Percentiles rank a stretch among this genome's conserved stretches.
Conservation (phyloP, 2,329 filamentous ascomycete genomes). For the Triangularia verruculosa region DNA sequence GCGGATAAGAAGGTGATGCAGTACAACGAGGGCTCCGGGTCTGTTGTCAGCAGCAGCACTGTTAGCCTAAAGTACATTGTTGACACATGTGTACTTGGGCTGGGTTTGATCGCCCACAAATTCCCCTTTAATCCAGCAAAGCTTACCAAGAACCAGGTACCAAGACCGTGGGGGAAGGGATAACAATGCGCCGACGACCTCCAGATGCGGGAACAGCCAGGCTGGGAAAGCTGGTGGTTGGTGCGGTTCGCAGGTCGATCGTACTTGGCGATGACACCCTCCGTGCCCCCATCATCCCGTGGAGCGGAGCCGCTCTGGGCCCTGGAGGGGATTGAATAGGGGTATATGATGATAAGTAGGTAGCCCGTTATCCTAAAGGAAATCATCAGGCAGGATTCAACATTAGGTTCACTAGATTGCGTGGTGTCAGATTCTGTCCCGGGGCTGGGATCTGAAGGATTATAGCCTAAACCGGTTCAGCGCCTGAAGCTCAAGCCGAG, state of each 20-base stretch:
- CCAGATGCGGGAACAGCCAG: neutral
- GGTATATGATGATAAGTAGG: neutral
- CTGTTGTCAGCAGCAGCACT: neutral
- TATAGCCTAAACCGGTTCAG: conserved; percentile 14
- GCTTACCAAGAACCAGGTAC: neutral
- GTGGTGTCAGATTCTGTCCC: conserved; percentile 2
- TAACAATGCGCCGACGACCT: neutral
- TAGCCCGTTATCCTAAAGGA: neutral
- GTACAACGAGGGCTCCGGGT: neutral
- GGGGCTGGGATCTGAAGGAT: conserved; percentile 1
- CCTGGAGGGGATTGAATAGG: neutral
- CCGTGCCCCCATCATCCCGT: neutral
- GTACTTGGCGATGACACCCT: neutral
- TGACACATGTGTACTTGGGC: neutral
- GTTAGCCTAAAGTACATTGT: neutral
- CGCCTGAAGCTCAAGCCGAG: conserved; percentile 1
- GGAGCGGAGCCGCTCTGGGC: neutral
- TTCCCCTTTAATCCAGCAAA: neutral
- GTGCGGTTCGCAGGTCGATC: neutral
- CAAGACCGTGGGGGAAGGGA: neutral
- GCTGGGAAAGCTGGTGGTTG: neutral
- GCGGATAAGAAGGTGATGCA: neutral
- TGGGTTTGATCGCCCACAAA: neutral
- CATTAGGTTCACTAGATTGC: neutral
- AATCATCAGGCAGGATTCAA: neutral